Conservation (phyloP, 495 filamentous ascomycete genomes). For the Aspergillus wentii region DNA sequence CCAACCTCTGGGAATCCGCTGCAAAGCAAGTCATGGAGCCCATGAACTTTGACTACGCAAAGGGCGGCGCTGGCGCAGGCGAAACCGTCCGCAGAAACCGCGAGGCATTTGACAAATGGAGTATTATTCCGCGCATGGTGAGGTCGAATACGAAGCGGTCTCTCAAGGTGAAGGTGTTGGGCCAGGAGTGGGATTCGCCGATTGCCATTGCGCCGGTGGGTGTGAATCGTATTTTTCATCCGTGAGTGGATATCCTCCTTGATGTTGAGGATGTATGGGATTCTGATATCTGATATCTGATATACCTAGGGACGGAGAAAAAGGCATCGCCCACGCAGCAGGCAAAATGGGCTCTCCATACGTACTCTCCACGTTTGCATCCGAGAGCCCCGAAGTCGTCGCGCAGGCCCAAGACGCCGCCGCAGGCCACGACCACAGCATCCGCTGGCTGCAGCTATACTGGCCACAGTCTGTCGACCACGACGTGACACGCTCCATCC, state of each 20-base stretch:
- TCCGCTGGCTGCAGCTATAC: conserved; percentile 59
- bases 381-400: conserved; percentile 39
- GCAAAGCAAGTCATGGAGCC: conserved; percentile 26
- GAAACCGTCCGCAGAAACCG: conserved; percentile 35
- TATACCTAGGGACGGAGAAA: conserved; percentile 37
- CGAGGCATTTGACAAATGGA: conserved; percentile 35
- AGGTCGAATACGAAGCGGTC: conserved; percentile 8
- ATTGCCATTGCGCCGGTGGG: conserved; percentile 49
- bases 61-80: conserved; percentile 30
- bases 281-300: too few species aligned
- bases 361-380: conserved; percentile 45
- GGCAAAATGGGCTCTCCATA: conserved; percentile 41
- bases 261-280: too few species aligned
- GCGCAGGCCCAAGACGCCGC: conserved; percentile 40
- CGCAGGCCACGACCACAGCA: conserved; percentile 26
- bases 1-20: conserved; percentile 26
- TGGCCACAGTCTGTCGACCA: conserved; percentile 46
- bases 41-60: conserved; percentile 29
- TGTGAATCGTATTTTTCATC: conserved; percentile 50
- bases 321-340: conserved; percentile 37
- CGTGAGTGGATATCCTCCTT: too few species aligned
- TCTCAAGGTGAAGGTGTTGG: conserved; percentile 15
- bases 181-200: conserved; percentile 25
- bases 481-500: conserved; percentile 46
- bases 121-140: conserved; percentile 27